A percentile compares a stretch with the other conserved stretches of the same genome.
Conservation (phyloP, 2,329 filamentous ascomycete genomes). For the Claviceps arundinis region DNA sequence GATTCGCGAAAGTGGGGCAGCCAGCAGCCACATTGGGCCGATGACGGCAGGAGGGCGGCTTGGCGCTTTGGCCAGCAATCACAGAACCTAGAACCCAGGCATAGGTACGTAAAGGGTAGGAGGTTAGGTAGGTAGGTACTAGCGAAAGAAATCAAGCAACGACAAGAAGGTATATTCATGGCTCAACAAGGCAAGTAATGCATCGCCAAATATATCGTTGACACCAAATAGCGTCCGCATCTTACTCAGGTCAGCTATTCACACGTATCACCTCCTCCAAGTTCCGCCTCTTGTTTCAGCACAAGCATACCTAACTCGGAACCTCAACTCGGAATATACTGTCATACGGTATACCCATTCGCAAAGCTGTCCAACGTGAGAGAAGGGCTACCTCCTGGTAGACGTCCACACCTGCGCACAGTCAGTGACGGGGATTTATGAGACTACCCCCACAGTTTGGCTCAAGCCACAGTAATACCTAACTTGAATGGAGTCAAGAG, state of each 20-base stretch:
- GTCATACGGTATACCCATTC: too few species aligned
- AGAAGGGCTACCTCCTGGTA: not conserved
- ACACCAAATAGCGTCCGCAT: not conserved
- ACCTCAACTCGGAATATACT: too few species aligned
- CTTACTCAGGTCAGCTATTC: not conserved
- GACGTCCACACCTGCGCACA: not conserved
- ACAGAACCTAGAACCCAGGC: not conserved
- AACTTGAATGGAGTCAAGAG: not conserved
- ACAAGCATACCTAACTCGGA: too few species aligned
- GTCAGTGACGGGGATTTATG: not conserved
- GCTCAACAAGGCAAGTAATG: not conserved
- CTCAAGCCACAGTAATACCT: not conserved
- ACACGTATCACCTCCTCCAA: not conserved
- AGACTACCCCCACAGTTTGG: not conserved
- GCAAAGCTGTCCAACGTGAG: not conserved
- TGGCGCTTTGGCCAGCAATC: constrained; percentile 1
- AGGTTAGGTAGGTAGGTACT: too few species aligned
- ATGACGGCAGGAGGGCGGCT: not conserved
- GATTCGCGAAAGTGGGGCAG: not conserved
- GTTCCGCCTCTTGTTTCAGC: not conserved
- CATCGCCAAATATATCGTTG: not conserved
- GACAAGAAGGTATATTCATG: not conserved
- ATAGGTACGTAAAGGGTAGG: too few species aligned
- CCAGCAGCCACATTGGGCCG: not conserved
- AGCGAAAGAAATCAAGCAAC: not conserved